These are phyloP conservation scores for Euptelea pleiosperma DNA, from an alignment of 164 flowering plant species.

Conservation along the genomic window DNA sequence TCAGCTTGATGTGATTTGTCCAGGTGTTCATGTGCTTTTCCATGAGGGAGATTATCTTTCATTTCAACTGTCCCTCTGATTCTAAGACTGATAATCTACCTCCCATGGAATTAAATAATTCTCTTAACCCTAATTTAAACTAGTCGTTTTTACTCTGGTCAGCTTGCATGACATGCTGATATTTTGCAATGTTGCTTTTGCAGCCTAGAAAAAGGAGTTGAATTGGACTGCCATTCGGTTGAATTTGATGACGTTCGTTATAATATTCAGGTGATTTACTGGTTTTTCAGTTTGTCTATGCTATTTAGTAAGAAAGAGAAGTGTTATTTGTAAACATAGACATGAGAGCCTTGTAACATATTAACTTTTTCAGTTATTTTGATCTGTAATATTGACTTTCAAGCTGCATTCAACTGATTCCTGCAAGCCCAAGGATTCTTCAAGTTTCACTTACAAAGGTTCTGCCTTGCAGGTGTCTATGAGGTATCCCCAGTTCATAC, in stretches of 20 bases:
- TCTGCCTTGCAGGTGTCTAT: conserved; percentile 54
- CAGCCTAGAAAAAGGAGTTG: conserved; percentile 92
- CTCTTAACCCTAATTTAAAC: too few relatives aligned
- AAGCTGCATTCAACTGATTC: not conserved
- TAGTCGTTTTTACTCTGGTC: not conserved
- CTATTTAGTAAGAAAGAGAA: not conserved
- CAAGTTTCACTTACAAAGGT: conserved; percentile 1
- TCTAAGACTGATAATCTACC: too few relatives aligned
- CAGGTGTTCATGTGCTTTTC: too few relatives aligned
- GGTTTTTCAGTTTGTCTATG: not conserved
- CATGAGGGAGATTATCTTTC: too few relatives aligned
- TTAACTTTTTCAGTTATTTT: conserved; percentile 1
- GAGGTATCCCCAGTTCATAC: conserved; percentile 68
- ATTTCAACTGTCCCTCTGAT: too few relatives aligned
- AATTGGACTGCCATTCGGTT: conserved; percentile 80
- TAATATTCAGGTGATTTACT: conserved; percentile 67
- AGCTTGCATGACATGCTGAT: not conserved
- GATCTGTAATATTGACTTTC: not conserved
- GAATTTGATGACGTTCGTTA: conserved; percentile 92
- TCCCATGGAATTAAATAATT: too few relatives aligned
- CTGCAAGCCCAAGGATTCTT: not conserved
- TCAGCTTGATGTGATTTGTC: too few relatives aligned
- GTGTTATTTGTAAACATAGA: not conserved
- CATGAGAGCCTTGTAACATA: not conserved
- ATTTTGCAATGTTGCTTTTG: conserved; percentile 16